Evolutionary conservation across 805 yeast species (phyloP), one percentile per base, ranked within the genome.

Genomic region (Wickerhamomyces hampshirensis): DNA sequence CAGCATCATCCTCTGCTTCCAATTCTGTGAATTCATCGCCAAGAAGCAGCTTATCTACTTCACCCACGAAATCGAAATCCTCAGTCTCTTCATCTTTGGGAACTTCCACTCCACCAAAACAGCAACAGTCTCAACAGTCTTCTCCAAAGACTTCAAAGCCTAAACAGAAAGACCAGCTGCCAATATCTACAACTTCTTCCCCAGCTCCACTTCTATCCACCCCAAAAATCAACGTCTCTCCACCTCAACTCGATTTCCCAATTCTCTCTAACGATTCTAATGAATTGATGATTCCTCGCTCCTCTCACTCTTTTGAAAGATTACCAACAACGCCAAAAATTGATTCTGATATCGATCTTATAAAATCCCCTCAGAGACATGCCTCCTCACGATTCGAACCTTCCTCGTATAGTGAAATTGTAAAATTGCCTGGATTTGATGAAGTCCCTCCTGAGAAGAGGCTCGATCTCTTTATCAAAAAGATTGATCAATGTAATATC

Each of bases 401-500:
- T 8, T 73, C 83, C 6, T 66, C 72, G 30, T 67, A 73, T 46
- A 69, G 82, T 5, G 81, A 76, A 45, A 81, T 72, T 65, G 81
- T 68, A 44, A 82, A 81, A 59, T 73, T 91, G 43, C 97, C 97
- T 12, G 70, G 75, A 37, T 88, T 91, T 56, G 89, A 86, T 47
- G 96, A 89, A 51, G 95, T 89, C 15, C 74, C 84, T 4, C 83
- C 87, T 15, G 86, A 79, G 44, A 91, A 86, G 55, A 81, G 83
- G 44, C 75, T 80, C 34, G 82, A 79, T 18, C 70, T 93, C 43
- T 93, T 93, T 53, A 65, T 88, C 36, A 83, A 83, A 50, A 93
- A 93, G 56, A 80, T 91, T 34, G 95, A 88, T 53, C 98, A 93
- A 63, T 91, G 98, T 68, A 87, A 86, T 58, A 80, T 88, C 18